Base-by-base conservation (phyloP, 108 stramenopile species). In the Ochromonas danica region DNA sequence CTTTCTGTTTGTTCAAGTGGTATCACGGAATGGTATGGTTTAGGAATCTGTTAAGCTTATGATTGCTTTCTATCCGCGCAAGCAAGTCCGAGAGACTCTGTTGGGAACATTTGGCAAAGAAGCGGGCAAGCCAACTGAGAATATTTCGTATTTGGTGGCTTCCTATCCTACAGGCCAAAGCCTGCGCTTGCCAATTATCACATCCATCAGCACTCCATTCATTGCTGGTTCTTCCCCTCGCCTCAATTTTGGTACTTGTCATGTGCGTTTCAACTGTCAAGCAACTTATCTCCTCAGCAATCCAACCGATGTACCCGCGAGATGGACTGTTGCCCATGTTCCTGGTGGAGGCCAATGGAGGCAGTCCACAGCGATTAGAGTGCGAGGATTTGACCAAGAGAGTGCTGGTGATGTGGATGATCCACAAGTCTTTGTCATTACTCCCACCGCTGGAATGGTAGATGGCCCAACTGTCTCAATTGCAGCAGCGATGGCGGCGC, bases 341-440 rank as follows among this genome's bases (percentile, higher is more conserved):
- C 40, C 36, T 10, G 31, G 31, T 27, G 72, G 45, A 57, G 72
- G 72, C 22, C 6, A 6, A 14, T 57, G 72, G 43, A 45, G 25
- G 51, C 14, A 27, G 38, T 38, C 51, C 3, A 41, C 40, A 35
- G 43, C 72, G 43, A 75, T 75, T 60, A 6, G 72, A 14, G 72
- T 75, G 72, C 6, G 38, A 75, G 72, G 72, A 75, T 75, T 75
- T 36, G 72, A 75, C 10, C 40, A 38, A 40, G 45, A 51, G 6
- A 51, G 22, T 14, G 10, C 27, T 35, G 14, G 10, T 17, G 45
- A 75, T 35, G 72, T 41, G 25, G 85, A 85, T 62, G 85, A 85
- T 45, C 84, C 85, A 6, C 74, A 74, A 0, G 85, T 85, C 17
- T 86, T 86, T n/a, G 60, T 22, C 25, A 81, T 86, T 36, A n/a